These are phyloP conservation scores for Elaeis guineensis DNA, from an alignment of 176 grass and related monocot genomes.

Conservation along the genomic window DNA sequence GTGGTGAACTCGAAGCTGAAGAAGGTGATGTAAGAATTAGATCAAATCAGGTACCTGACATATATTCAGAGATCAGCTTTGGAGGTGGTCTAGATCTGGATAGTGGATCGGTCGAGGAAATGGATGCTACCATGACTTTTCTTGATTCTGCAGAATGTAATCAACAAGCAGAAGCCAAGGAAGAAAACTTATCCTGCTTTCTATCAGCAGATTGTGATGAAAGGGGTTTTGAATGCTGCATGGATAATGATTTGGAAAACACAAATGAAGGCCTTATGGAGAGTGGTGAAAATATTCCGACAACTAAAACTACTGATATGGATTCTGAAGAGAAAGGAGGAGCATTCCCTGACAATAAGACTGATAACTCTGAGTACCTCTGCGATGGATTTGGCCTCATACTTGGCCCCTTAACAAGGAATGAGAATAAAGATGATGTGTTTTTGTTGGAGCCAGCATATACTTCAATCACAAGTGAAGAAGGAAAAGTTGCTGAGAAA, in stretches of 20 bases:
- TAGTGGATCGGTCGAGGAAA: not conserved
- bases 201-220: not conserved
- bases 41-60: not conserved
- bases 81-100: not conserved
- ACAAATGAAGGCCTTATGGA: not conserved
- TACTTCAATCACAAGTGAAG: too few species aligned
- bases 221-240: constrained; percentile 5
- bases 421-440: too few species aligned
- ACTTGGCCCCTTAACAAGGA: too few species aligned
- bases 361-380: too few species aligned
- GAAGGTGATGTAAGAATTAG: not conserved
- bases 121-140: not conserved
- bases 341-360: not conserved
- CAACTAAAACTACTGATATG: not conserved
- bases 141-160: not conserved
- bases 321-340: not conserved
- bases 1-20: constrained; percentile 2
- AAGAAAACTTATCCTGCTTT: not conserved
- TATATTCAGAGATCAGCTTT: not conserved
- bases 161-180: not conserved
- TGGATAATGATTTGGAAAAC: not conserved
- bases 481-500: too few species aligned
- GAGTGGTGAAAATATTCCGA: not conserved
- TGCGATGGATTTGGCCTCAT: too few species aligned
- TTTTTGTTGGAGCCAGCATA: too few species aligned